Evolutionary conservation across 495 filamentous ascomycete species (phyloP), one percentile per base, ranked within the genome.

Genomic region (Penicillium canariense): DNA sequence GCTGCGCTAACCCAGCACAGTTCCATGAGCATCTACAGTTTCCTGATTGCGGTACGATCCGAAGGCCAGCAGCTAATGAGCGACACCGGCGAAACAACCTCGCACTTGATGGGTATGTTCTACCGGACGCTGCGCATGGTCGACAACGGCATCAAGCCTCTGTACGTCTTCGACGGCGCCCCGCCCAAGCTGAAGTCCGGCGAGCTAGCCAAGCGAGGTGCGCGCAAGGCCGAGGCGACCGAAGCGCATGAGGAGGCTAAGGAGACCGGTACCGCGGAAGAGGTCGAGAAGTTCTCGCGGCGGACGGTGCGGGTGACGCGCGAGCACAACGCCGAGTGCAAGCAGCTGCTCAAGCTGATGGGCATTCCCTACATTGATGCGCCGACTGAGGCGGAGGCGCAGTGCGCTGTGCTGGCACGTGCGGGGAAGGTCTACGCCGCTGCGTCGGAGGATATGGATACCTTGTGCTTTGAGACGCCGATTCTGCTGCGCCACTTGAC

Each of bases 21-120:
- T 39, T 98, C 94, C 32, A 98, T 97, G 94, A 94, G 88, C 69
- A 96, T 98, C 67, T 98, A 98, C 81, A 92, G 87, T 75, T 98
- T 98, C 79, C 83, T 98, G 39, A 90, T 98, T 62, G 95, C 95
- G 14, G 94, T 98, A 34, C 91, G 94, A 45, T 96, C 91, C 53
- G 91, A 95, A 61, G 94, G 94, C 55, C 89, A 98, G 70, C 91
- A 96, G 72, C 84, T 98, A 54, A 97, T 85, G 81, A 91, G 84
- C 65, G 94, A 98, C 58, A 84, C 82, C 35, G 94, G 94, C 59
- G 91, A 97, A 59, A 98, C 94, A 1, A 98, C 94, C 0, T 97
- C 94, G 7, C 94, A 98, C 70, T 76, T 98, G 17, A 96, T 97
- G 93, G 94, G 94, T 59, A 91, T 98, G 87, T 98, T 98, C 75